Percentiles rank a stretch among this genome's conserved stretches.
Evolutionary conservation across 768 basidiomycete genomes (phyloP).

Genomic region (Pleurotus platypus): DNA sequence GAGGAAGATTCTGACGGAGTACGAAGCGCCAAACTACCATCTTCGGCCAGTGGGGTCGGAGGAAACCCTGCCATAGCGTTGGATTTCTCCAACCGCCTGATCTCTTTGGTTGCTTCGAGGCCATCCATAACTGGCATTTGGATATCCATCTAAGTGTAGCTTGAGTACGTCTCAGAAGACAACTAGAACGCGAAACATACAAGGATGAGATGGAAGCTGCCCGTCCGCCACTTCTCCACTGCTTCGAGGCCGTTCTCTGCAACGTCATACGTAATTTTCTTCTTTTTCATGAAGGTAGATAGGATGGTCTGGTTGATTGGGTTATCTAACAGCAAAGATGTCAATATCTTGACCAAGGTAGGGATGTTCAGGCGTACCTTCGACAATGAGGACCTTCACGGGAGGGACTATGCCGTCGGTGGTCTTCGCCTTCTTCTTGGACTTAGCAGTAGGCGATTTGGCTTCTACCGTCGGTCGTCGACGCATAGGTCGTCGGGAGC

Average conservation of each 20-base stretch:
- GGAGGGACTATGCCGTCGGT: constrained; percentile 87
- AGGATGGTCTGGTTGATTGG: constrained; percentile 98
- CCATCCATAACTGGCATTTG: constrained; percentile 99
- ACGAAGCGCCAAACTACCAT: constrained; percentile 20
- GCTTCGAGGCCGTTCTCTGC: constrained; percentile 96
- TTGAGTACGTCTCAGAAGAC: constrained; percentile 2
- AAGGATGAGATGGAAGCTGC: constrained; percentile 92
- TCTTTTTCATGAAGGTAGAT: constrained; percentile 95
- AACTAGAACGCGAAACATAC: constrained; percentile 43
- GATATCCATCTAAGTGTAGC: constrained; percentile 87
- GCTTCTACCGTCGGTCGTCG: constrained; percentile 22
- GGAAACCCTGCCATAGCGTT: constrained; percentile 65
- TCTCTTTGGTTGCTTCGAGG: constrained; percentile 95
- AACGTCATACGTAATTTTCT: constrained; percentile 91
- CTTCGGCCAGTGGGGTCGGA: constrained; percentile 60
- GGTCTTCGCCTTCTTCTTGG: constrained; percentile 47
- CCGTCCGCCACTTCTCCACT: constrained; percentile 90
- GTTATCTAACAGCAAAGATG: constrained; percentile 57
- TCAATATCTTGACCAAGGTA: background rate
- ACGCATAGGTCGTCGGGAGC: constrained; percentile 9
- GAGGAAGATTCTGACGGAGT: constrained; percentile 55
- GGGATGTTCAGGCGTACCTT: constrained; percentile 56
- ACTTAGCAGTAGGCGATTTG: constrained; percentile 24
- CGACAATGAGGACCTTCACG: constrained; percentile 96
- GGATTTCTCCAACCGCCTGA: constrained; percentile 76